Evolutionary conservation across 768 basidiomycete species (phyloP).

Genomic region (Paxillus involutus): DNA sequence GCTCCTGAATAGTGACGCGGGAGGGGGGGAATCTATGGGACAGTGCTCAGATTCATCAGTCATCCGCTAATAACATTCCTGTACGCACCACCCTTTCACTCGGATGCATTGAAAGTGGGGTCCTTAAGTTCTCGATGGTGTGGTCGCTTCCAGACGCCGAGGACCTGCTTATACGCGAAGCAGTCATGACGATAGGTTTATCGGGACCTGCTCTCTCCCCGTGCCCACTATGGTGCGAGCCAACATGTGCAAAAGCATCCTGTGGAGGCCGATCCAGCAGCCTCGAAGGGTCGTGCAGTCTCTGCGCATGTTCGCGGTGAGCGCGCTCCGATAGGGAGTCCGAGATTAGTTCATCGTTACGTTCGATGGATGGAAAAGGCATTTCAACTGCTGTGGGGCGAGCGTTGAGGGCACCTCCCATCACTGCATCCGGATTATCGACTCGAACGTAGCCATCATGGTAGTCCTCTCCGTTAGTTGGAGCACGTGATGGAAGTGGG

Average conservation of each 20-base stretch:
- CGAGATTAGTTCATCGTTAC: slow-evolving; percentile 14
- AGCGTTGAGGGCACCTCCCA: slow-evolving; percentile 34
- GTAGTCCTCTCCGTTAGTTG: slow-evolving; percentile 32
- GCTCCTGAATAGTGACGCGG: slow-evolving; percentile 22
- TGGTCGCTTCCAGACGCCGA: slow-evolving; percentile 28
- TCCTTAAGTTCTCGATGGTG: slow-evolving; percentile 28
- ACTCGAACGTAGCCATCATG: slow-evolving; percentile 32
- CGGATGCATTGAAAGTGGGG: slow-evolving; percentile 20
- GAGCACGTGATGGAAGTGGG: slow-evolving; percentile 31
- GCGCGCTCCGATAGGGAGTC: slow-evolving; percentile 26
- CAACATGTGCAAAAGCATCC: slow-evolving; percentile 8
- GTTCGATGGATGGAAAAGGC: slow-evolving; percentile 22
- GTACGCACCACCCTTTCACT: slow-evolving; percentile 27
- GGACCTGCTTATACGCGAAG: slow-evolving; percentile 18
- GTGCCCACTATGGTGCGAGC: slow-evolving; percentile 22
- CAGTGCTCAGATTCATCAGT: background rate
- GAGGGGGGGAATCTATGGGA: slow-evolving; percentile 28
- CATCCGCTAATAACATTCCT: background rate
- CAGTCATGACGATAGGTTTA: slow-evolving; percentile 22
- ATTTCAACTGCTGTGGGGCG: slow-evolving; percentile 26
- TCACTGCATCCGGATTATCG: slow-evolving; percentile 29
- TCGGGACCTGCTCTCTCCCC: slow-evolving; percentile 14
- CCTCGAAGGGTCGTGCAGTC: slow-evolving; percentile 20
- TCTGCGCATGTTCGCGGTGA: slow-evolving; percentile 15
- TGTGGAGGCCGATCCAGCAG: slow-evolving; percentile 24